Percentiles rank a stretch among this genome's conserved stretches.
Evolutionary conservation across 768 basidiomycete genomes (phyloP).

Genomic region (Tylopilus rubrobrunneus): DNA sequence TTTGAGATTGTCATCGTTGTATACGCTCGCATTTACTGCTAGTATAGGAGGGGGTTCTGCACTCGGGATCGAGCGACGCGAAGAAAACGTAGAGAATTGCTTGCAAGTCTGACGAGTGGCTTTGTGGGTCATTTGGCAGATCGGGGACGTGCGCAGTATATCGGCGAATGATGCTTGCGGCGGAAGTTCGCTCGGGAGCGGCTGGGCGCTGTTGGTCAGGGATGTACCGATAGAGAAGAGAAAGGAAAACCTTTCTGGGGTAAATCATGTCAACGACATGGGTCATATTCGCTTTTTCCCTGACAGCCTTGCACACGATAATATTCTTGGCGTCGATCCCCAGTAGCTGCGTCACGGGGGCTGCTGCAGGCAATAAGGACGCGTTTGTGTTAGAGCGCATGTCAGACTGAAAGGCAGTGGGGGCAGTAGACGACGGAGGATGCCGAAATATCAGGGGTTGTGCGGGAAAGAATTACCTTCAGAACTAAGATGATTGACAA

Average conservation of each 20-base stretch:
- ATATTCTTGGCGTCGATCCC: slow-evolving; percentile 77
- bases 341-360: slow-evolving; percentile 83
- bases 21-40: slow-evolving; percentile 80
- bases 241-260: slow-evolving; percentile 64
- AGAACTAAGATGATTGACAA: slow-evolving; percentile 76
- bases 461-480: slow-evolving; percentile 65
- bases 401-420: slow-evolving; percentile 16
- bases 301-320: slow-evolving; percentile 66
- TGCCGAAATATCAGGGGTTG: slow-evolving; percentile 52
- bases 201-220: slow-evolving; percentile 20
- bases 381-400: slow-evolving; percentile 10
- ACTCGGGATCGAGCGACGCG: slow-evolving; percentile 60
- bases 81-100: slow-evolving; percentile 68
- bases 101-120: slow-evolving; percentile 84
- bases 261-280: slow-evolving; percentile 87
- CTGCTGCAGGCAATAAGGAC: slow-evolving; percentile 39
- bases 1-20: slow-evolving; percentile 66
- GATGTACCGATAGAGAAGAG: background rate
- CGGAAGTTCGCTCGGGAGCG: slow-evolving; percentile 34
- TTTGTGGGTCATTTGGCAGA: slow-evolving; percentile 81
- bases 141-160: slow-evolving; percentile 69
- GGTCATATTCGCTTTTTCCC: slow-evolving; percentile 73
- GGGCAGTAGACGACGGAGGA: slow-evolving; percentile 8
- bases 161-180: slow-evolving; percentile 53
- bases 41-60: slow-evolving; percentile 77